These are phyloP conservation scores for Boletus vermiculosoides DNA, from an alignment of 768 basidiomycete genomes.

Conservation along the genomic window DNA sequence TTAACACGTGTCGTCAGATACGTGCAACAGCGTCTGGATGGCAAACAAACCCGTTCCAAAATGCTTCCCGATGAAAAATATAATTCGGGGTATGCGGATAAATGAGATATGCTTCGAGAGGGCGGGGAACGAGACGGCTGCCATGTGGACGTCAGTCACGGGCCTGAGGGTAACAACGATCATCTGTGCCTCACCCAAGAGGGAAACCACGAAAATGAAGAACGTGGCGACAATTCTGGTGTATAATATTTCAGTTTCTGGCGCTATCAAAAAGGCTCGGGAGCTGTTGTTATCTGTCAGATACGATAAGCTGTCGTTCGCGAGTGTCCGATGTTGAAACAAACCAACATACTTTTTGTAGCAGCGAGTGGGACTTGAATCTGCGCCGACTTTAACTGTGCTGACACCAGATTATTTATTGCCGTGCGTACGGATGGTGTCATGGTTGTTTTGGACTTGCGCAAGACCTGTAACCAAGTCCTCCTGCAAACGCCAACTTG, in stretches of 20 bases:
- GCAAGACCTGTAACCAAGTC: background rate
- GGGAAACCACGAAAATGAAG: conserved; percentile 57
- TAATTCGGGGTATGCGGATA: conserved; percentile 59
- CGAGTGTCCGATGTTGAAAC: background rate
- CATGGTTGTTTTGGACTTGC: background rate
- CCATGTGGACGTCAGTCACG: background rate
- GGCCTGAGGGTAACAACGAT: background rate
- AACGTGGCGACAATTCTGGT: conserved; percentile 25
- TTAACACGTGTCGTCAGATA: background rate
- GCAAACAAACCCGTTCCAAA: conserved; percentile 66
- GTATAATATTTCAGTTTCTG: background rate
- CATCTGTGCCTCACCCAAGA: conserved; percentile 51
- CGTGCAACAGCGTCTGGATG: background rate
- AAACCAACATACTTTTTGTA: background rate
- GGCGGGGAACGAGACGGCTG: conserved; percentile 73
- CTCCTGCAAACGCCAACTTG: background rate
- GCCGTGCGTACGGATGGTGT: background rate
- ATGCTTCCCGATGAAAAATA: conserved; percentile 86
- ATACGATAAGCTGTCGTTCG: background rate
- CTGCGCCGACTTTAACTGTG: background rate
- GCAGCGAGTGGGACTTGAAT: background rate
- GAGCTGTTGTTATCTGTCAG: background rate
- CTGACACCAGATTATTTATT: background rate
- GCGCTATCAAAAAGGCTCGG: background rate
- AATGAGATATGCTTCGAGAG: conserved; percentile 53